Base-by-base conservation (phyloP, 768 basidiomycete species). In the Calocera viscosa region DNA sequence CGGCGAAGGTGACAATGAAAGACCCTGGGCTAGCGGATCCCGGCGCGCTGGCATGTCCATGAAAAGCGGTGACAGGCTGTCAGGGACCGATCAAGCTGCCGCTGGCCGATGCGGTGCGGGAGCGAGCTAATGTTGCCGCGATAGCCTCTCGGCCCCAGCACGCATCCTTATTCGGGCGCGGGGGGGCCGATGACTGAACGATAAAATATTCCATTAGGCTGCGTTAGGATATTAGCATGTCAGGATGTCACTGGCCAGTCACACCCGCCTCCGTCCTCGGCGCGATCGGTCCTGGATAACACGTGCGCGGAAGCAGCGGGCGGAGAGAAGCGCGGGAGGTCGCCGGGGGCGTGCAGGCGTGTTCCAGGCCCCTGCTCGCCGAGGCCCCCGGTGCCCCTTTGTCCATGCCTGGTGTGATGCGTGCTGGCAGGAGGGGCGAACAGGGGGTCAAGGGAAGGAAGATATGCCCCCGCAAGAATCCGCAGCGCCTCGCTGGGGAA, bases 381-480 rank as follows among this genome's bases (percentile, higher is more conserved):
- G 7, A 24, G 43, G 24, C 43, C 24, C 43, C 43, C 24, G 43
- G 43, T 7, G 19, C 43, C 43, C 43, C 43, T 47, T 47, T 47
- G 43, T 19, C 19, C 39, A 10, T 19, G 19, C 43, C 5, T 19
- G 7, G 5, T 3, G 7, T 8, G 30, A 19, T 12, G 2, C 30
- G 53, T 26, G 53, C 24, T 60, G 53, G 53, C 26, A 49, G 14
- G 24, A 26, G 14, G 49, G 22, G 53, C 11, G 16, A 30, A 26
- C 24, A 26, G 22, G 53, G 30, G 26, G 35, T 14, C 35, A 49
- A 32, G 53, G 26, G 53, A 26, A 11, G 11, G 26, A 32, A 5
- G 8, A 28, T 60, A 26, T 60, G 53, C 53, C 53, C 26, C 53
- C 53, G 53, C 53, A 60, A 60, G 53, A 60, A 60, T 60, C 53